Evolutionary conservation across 768 basidiomycete genomes (phyloP).

Genomic region (Serendipita sp.): DNA sequence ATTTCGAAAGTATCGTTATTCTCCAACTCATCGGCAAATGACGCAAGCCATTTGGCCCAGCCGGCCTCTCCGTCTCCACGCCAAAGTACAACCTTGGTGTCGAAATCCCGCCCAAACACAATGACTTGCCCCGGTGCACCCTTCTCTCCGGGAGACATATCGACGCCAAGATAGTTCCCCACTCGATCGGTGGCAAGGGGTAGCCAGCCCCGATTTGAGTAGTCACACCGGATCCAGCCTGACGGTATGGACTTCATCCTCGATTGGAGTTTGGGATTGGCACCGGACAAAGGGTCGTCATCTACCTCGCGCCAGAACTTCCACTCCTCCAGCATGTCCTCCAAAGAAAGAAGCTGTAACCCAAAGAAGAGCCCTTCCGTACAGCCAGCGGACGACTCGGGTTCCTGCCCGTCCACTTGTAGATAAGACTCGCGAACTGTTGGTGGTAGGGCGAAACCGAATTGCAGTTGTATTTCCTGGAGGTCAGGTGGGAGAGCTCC

Average conservation of each 20-base stretch:
- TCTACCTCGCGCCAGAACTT: conserved; percentile 92
- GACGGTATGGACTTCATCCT: conserved; percentile 83
- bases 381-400: conserved; percentile 74
- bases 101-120: conserved; percentile 97
- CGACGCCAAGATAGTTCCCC: conserved; percentile 94
- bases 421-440: conserved; percentile 86
- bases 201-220: conserved; percentile 93
- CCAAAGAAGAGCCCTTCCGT: conserved; percentile 91
- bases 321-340: conserved; percentile 93
- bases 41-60: conserved; percentile 89
- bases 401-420: conserved; percentile 83
- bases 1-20: conserved; percentile 78
- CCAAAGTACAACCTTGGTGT: conserved; percentile 93
- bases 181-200: conserved; percentile 86
- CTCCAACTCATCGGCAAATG: conserved; percentile 86
- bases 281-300: conserved; percentile 70
- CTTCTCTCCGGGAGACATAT: conserved; percentile 68
- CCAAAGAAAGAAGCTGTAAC: conserved; percentile 79
- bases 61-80: conserved; percentile 78
- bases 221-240: conserved; percentile 74
- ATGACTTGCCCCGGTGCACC: conserved; percentile 86
- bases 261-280: conserved; percentile 51
- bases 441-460: conserved; percentile 70
- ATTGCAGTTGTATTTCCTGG: conserved; percentile 64
- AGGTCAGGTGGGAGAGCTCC: conserved; percentile 72